These are phyloP conservation scores for Brassica balearica DNA, from an alignment of 441 rosid genomes.

Conservation along the genomic window DNA sequence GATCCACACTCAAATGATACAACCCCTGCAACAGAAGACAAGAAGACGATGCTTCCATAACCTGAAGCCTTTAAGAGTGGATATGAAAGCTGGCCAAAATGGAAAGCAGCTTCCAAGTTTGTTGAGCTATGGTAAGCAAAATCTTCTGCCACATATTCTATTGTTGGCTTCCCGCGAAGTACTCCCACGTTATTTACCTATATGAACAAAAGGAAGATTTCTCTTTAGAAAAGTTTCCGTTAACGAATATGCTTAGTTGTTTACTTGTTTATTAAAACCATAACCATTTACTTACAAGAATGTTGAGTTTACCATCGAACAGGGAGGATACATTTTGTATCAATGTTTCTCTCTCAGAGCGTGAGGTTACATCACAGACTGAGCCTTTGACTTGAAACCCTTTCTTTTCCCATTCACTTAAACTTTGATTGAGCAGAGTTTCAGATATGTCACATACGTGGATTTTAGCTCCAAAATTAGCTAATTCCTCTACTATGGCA, in stretches of 20 bases:
- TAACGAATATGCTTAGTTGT: background rate
- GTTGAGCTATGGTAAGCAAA: background rate
- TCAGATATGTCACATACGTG: conserved; percentile 2
- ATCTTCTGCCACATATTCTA: background rate
- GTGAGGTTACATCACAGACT: background rate
- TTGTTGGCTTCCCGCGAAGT: background rate
- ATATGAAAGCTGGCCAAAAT: conserved; percentile 3
- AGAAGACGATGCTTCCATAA: background rate
- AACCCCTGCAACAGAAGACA: background rate
- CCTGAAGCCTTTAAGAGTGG: background rate
- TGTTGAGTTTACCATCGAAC: conserved; percentile 3
- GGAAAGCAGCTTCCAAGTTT: conserved; percentile 3
- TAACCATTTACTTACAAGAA: conserved; percentile 15
- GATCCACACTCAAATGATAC: background rate
- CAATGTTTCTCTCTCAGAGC: background rate
- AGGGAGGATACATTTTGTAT: background rate
- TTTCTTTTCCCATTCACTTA: background rate
- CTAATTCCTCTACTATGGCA: conserved; percentile 50
- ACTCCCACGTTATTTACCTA: background rate
- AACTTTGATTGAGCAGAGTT: background rate
- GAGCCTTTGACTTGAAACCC: background rate
- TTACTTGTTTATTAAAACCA: background rate
- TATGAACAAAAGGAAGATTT: background rate
- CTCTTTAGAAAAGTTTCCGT: background rate
- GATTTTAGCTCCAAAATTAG: background rate